Percentiles rank a stretch among this genome's conserved stretches.
Evolutionary conservation across 2,329 filamentous ascomycete genomes (phyloP).

Genomic region (Diplodia intermedia): DNA sequence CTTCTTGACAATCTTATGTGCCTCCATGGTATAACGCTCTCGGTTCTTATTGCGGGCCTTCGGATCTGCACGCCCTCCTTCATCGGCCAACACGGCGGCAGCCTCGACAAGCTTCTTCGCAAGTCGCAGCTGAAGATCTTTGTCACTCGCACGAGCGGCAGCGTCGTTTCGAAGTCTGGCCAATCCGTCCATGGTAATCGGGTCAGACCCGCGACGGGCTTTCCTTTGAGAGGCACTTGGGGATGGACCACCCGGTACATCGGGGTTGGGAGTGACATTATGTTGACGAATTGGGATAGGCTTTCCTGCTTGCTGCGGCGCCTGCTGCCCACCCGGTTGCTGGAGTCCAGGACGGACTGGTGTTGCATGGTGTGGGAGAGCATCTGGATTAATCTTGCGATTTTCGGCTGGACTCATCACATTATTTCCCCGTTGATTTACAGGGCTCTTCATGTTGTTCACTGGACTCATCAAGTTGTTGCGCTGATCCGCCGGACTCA

Average conservation of each 20-base stretch:
- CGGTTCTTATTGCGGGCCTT: conserved; percentile 68
- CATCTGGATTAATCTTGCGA: conserved; percentile 2
- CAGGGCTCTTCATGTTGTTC: neutral
- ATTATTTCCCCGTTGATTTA: neutral
- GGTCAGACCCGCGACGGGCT: conserved; percentile 48
- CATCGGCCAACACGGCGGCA: conserved; percentile 77
- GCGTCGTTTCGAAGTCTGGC: conserved; percentile 74
- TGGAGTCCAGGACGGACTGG: conserved; percentile 35
- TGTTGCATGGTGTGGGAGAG: conserved; percentile 39
- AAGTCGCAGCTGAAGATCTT: conserved; percentile 72
- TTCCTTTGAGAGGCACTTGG: conserved; percentile 13
- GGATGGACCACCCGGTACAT: conserved; percentile 34
- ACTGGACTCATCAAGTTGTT: conserved; percentile 20
- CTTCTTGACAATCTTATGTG: conserved; percentile 91
- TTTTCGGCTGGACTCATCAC: conserved; percentile 21
- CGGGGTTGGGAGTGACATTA: conserved; percentile 48
- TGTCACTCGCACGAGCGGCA: conserved; percentile 75
- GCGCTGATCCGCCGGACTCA: neutral
- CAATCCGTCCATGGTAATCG: conserved; percentile 79
- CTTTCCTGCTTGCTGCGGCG: conserved; percentile 7
- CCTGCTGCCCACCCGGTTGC: conserved; percentile 11
- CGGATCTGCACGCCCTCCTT: conserved; percentile 74
- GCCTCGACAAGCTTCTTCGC: conserved; percentile 89
- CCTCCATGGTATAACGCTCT: conserved; percentile 84
- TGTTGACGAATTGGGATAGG: conserved; percentile 63